phyloP scores from a whole-genome alignment of 2,329 filamentous ascomycete genomes.

The Ophiostoma ulmi region DNA sequence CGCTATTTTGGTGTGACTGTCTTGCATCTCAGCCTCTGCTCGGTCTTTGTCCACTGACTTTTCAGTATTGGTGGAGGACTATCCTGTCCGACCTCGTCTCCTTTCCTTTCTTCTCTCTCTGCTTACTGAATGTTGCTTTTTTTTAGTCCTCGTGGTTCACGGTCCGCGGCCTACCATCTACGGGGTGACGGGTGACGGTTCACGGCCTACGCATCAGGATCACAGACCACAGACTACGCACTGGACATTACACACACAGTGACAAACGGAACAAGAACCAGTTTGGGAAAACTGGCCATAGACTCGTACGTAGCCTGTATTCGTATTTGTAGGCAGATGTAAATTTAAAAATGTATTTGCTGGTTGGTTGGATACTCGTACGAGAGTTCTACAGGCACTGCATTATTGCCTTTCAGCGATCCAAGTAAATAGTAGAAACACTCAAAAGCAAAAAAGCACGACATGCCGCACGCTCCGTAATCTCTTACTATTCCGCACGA shows the following conservation, averaged over 20 bases:
- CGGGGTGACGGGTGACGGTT: conserved; percentile 1
- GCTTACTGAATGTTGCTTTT: background rate
- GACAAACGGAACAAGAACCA: background rate
- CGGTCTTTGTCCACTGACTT: conserved; percentile 15
- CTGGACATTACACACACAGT: background rate
- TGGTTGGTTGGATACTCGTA: conserved; percentile 10
- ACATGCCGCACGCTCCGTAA: conserved; percentile 7
- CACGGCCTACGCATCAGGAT: background rate
- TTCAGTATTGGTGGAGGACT: background rate
- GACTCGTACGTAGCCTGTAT: conserved; percentile 1
- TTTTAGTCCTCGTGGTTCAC: background rate
- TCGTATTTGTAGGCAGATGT: background rate
- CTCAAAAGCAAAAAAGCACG: background rate
- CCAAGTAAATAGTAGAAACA: background rate
- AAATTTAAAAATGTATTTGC: background rate
- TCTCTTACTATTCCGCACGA: background rate
- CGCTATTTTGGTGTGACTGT: conserved; percentile 13
- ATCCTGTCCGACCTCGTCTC: background rate
- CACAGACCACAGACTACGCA: background rate
- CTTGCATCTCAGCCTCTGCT: conserved; percentile 19
- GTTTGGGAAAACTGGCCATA: background rate
- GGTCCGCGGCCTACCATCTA: background rate
- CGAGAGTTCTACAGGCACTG: conserved; percentile 10
- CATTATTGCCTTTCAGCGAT: background rate
- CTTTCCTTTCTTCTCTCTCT: background rate